These are phyloP conservation scores for Tulasnella sp. DNA, from an alignment of 768 basidiomycete species.

Conservation along the genomic window DNA sequence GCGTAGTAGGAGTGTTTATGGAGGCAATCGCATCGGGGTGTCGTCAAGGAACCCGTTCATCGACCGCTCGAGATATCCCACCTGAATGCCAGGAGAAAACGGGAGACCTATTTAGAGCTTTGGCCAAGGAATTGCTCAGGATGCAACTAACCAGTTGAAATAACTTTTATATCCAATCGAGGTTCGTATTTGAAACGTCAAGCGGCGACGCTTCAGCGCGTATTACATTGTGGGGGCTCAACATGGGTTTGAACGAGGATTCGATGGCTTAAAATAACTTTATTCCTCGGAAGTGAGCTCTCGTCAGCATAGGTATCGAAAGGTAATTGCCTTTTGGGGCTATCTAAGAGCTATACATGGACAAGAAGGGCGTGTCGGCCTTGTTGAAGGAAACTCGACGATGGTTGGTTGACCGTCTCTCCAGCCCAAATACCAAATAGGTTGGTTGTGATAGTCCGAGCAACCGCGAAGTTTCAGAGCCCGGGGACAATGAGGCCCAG, in stretches of 20 bases:
- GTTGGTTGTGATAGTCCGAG: background rate
- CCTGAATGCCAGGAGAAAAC: too few relatives aligned
- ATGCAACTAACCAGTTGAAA: background rate
- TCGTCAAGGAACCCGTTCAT: too few relatives aligned
- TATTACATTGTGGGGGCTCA: background rate
- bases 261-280: background rate
- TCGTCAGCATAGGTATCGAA: background rate
- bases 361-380: background rate
- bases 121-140: too few relatives aligned
- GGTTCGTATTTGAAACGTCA: background rate
- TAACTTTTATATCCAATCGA: background rate
- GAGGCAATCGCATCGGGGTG: too few relatives aligned
- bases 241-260: background rate
- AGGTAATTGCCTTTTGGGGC: background rate
- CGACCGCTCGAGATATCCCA: too few relatives aligned
- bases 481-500: background rate
- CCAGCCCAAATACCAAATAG: background rate
- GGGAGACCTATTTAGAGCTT: too few relatives aligned
- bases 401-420: background rate
- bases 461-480: background rate
- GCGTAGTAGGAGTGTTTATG: background rate
- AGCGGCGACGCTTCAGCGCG: background rate
- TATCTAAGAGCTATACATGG: background rate
- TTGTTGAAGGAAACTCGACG: background rate
- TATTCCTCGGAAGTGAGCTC: background rate